Evolutionary conservation across 2,329 filamentous ascomycete genomes (phyloP).

Genomic region (Pseudogymnoascus sp.): DNA sequence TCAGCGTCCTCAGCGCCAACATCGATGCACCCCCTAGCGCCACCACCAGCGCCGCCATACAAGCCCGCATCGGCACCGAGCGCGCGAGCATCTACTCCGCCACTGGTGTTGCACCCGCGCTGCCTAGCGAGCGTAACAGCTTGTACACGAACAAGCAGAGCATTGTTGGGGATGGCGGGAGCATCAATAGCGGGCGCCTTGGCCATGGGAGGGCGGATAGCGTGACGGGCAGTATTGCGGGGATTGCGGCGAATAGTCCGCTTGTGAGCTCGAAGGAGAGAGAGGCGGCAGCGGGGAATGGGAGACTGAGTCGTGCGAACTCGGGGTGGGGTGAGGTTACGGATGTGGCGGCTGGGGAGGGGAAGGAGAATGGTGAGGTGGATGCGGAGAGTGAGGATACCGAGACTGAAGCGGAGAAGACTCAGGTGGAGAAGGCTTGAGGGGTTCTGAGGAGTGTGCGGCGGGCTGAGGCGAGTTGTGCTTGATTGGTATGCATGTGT

Average conservation of each 20-base stretch:
- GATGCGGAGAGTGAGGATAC: slow-evolving; percentile 6
- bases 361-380: slow-evolving; percentile 15
- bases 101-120: slow-evolving; percentile 56
- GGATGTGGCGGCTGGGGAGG: slow-evolving; percentile 10
- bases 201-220: slow-evolving; percentile 78
- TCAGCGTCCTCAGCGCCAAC: slow-evolving; percentile 69
- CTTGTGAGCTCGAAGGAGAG: slow-evolving; percentile 41
- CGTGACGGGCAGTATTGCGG: slow-evolving; percentile 65
- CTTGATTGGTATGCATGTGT: neutral
- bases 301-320: slow-evolving; percentile 12
- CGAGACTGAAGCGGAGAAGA: neutral
- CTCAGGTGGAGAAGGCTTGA: neutral
- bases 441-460: neutral
- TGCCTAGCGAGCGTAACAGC: slow-evolving; percentile 72
- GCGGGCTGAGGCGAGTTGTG: neutral
- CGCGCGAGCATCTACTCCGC: slow-evolving; percentile 76
- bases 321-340: slow-evolving; percentile 8
- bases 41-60: slow-evolving; percentile 45
- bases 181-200: slow-evolving; percentile 66
- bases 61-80: slow-evolving; percentile 45
- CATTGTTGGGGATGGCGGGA: slow-evolving; percentile 58
- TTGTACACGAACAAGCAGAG: slow-evolving; percentile 56
- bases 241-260: slow-evolving; percentile 47
- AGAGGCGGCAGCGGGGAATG: slow-evolving; percentile 2
- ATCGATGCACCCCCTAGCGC: slow-evolving; percentile 46